phyloP scores from a whole-genome alignment of 2,329 filamentous ascomycete species.

The Ophiostoma pallidulum region DNA sequence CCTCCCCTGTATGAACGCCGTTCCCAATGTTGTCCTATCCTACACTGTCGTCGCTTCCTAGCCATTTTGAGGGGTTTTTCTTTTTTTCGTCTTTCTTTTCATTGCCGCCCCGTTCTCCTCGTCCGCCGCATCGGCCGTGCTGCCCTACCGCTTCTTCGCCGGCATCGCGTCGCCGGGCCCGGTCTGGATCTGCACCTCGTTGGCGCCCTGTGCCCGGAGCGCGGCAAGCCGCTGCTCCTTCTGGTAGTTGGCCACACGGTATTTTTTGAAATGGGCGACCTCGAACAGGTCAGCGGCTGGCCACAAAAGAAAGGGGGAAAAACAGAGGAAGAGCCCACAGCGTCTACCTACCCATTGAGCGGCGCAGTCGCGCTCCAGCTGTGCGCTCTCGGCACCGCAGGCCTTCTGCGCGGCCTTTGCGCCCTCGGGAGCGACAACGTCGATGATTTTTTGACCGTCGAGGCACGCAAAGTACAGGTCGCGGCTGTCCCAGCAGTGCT shows the following conservation, averaged over 20 bases:
- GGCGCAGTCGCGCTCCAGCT: slow-evolving; percentile 80
- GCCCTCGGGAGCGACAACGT: slow-evolving; percentile 42
- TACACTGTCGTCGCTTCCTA: not conserved
- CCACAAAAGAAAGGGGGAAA: not conserved
- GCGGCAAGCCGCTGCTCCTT: slow-evolving; percentile 70
- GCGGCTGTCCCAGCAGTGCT: slow-evolving; percentile 80
- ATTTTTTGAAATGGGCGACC: slow-evolving; percentile 98
- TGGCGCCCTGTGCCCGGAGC: slow-evolving; percentile 64
- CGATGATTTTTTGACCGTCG: slow-evolving; percentile 70
- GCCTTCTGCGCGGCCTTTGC: slow-evolving; percentile 28
- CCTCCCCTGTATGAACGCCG: no score
- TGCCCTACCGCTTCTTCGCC: not conserved
- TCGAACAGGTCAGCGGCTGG: slow-evolving; percentile 27
- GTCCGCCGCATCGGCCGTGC: no score
- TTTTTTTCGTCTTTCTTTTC: not conserved
- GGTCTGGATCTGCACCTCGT: slow-evolving; percentile 36
- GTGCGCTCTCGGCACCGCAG: slow-evolving; percentile 33
- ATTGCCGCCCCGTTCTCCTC: no score
- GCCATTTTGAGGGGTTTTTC: not conserved
- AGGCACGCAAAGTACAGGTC: slow-evolving; percentile 85
- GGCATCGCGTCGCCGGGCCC: slow-evolving; percentile 17
- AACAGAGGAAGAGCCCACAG: not conserved
- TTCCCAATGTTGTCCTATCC: no score
- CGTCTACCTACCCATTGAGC: slow-evolving; percentile 68
- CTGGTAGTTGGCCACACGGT: slow-evolving; percentile 83